Conservation (phyloP, 2,329 filamentous ascomycete genomes). For the Aurifilum marmelostoma region DNA sequence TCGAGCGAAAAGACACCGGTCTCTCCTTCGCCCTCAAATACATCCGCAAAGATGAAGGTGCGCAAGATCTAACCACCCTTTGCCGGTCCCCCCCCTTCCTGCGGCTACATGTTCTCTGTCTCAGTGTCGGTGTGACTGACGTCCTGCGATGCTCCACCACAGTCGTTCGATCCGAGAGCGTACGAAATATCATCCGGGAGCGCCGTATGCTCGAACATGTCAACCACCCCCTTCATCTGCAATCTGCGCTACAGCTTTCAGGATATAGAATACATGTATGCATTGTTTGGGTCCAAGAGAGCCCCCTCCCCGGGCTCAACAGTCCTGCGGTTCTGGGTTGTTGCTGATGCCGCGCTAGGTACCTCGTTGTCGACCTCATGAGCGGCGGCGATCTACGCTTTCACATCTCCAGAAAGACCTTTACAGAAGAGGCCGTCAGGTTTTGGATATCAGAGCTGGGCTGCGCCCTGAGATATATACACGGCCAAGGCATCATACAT, state of each 20-base stretch:
- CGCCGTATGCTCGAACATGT: slow-evolving; percentile 97
- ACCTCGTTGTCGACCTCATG: slow-evolving; percentile 97
- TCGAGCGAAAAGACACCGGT: slow-evolving; percentile 94
- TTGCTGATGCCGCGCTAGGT: slow-evolving; percentile 57
- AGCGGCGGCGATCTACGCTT: slow-evolving; percentile 95
- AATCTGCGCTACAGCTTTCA: slow-evolving; percentile 99
- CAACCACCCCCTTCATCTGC: slow-evolving; percentile 96
- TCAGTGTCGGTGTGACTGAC: slow-evolving; percentile 13
- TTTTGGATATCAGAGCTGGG: slow-evolving; percentile 97
- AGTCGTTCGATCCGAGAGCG: slow-evolving; percentile 97
- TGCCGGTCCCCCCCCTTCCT: neutral
- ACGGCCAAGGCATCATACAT: slow-evolving; percentile 85
- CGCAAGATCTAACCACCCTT: slow-evolving; percentile 34
- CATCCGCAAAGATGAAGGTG: slow-evolving; percentile 97
- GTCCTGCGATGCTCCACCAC: slow-evolving; percentile 32
- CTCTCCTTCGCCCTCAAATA: slow-evolving; percentile 97
- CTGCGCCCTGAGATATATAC: slow-evolving; percentile 86
- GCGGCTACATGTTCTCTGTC: neutral
- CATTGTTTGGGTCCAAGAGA: slow-evolving; percentile 25
- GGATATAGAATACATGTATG: slow-evolving; percentile 97
- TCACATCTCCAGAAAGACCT: slow-evolving; percentile 96
- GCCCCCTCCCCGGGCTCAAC: neutral
- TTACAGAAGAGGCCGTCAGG: slow-evolving; percentile 93
- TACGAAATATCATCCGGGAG: slow-evolving; percentile 97
- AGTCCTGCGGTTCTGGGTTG: neutral